Conservation (phyloP, 2,329 filamentous ascomycete species). For the Apiospora phragmitis region DNA sequence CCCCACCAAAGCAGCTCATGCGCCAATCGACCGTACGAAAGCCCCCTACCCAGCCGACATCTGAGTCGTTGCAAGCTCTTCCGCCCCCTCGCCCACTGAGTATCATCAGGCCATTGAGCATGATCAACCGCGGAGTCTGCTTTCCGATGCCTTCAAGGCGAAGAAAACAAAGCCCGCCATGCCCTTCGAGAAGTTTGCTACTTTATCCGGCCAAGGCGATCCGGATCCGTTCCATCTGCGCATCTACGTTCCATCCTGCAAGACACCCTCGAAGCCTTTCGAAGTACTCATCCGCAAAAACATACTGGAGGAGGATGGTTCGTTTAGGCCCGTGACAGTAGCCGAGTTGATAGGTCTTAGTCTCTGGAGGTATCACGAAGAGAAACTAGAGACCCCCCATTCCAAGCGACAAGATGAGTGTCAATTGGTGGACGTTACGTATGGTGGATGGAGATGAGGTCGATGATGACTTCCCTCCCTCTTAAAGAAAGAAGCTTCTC, state of each 20-base stretch:
- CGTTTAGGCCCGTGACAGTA: constrained; percentile 66
- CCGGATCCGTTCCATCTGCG: constrained; percentile 74
- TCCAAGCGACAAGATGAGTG: constrained; percentile 65
- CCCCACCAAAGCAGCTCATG: constrained; percentile 60
- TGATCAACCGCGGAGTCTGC: constrained; percentile 69
- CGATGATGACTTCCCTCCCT: constrained; percentile 80
- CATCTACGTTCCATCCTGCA: constrained; percentile 74
- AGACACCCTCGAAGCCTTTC: constrained; percentile 62
- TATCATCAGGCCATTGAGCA: constrained; percentile 64
- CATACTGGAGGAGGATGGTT: constrained; percentile 66
- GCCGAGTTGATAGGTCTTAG: constrained; percentile 80
- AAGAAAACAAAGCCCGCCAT: constrained; percentile 69
- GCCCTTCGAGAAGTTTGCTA: constrained; percentile 76
- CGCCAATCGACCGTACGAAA: constrained; percentile 65
- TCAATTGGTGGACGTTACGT: constrained; percentile 79
- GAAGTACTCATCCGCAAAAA: constrained; percentile 72
- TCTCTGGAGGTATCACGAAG: constrained; percentile 76
- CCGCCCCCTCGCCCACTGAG: constrained; percentile 71
- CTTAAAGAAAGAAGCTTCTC: constrained; percentile 73
- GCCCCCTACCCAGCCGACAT: constrained; percentile 55
- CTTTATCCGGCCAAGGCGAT: constrained; percentile 76
- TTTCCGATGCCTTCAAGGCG: constrained; percentile 72
- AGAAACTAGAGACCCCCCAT: constrained; percentile 71
- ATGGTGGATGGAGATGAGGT: constrained; percentile 86
- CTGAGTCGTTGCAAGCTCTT: constrained; percentile 62